Base-by-base conservation (phyloP, 1,284 basidiomycete genomes). In the Rhodotorula sp. region DNA sequence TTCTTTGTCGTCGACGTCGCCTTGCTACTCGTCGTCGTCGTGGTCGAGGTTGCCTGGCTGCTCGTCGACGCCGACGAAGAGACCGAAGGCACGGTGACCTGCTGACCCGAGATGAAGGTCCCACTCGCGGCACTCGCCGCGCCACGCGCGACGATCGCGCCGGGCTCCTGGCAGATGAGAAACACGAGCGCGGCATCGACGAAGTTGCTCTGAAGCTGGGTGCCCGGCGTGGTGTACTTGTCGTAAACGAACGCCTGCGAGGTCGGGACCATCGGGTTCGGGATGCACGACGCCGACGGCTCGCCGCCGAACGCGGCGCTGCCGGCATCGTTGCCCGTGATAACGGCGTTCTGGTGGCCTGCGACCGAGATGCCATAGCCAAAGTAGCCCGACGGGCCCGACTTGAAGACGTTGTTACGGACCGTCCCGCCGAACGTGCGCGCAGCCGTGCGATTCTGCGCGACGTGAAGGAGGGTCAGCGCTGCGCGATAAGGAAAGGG, bases 331-430 rank as follows among this genome's bases (percentile, higher is more conserved):
- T 79, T 79, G 48, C 76, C 78, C 36, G 44, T 57, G 21, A 77
- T 64, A 17, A 44, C 57, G 39, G 69, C 74, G 56, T 70, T 67
- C 34, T 73, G 46, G 69, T 78, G 75, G 6, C 78, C 78, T 0
- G 75, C 75, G 36, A 76, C 69, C 19, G 72, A 70, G 57, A 78
- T 69, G 29, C 69, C 74, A 53, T 75, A 79, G 27, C 77, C 77
- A 51, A 79, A 78, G 76, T 76, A 78, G 2, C 77, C 77, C 1
- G 60, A 39, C 22, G 66, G 62, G 25, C 69, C 64, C 7, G 75
- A 71, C 39, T 63, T 61, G 61, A 93, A 83, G 37, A 81, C 80
- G 82, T 94, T 94, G 80, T 88, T 83, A 41, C 83, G 78, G 29
- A 93, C 87, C 2, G 83, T 84, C 13, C 86, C 91, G 55, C 87